phyloP scores from a whole-genome alignment of 257 asterid genomes.

The Asclepias syriaca region DNA sequence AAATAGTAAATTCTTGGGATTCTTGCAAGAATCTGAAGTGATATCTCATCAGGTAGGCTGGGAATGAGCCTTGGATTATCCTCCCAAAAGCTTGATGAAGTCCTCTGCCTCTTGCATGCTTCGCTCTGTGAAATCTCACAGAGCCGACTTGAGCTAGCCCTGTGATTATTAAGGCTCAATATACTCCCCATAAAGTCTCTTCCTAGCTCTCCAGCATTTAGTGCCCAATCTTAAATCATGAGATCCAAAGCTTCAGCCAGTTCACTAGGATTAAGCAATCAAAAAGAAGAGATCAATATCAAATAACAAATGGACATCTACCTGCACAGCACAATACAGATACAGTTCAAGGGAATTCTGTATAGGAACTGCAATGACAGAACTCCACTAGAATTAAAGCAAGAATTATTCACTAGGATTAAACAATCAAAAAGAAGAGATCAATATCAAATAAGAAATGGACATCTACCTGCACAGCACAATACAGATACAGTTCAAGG shows the following conservation, averaged over 20 bases:
- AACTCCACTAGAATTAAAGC: neutral
- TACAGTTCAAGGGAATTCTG: neutral
- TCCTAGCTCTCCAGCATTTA: conserved; percentile 14
- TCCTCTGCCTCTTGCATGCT: conserved; percentile 64
- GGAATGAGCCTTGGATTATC: conserved; percentile 59
- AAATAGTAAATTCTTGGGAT: conserved; percentile 54
- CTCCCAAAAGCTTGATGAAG: conserved; percentile 59
- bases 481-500: neutral
- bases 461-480: neutral
- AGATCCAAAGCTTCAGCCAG: conserved; percentile 7
- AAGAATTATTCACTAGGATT: neutral
- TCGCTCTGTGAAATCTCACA: conserved; percentile 43
- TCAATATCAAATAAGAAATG: too few relatives aligned
- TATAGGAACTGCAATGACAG: neutral
- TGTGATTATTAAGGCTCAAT: conserved; percentile 49
- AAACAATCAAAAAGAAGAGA: too few relatives aligned
- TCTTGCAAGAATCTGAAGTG: conserved; percentile 76
- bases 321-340: neutral
- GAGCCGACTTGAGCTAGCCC: conserved; percentile 29
- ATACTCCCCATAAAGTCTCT: conserved; percentile 53
- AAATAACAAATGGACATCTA: neutral
- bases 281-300: neutral
- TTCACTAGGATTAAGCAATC: neutral
- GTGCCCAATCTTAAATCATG: neutral
- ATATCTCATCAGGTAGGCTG: conserved; percentile 77